Percentiles rank a stretch among this genome's conserved stretches.
These are phyloP conservation scores for Cinchona pubescens DNA, from an alignment of 257 asterid species.

Conservation along the genomic window DNA sequence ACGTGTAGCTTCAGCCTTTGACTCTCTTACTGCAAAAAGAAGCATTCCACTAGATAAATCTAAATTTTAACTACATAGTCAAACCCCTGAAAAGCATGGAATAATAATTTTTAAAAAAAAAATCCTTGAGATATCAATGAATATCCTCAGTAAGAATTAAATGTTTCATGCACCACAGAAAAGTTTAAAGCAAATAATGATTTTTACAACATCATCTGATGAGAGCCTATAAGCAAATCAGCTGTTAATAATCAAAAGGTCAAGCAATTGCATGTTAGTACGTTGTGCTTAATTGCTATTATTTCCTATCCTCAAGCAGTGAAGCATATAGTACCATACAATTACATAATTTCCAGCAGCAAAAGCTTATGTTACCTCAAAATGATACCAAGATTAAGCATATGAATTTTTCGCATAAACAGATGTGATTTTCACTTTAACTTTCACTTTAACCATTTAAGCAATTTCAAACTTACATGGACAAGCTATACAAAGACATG, in stretches of 20 bases:
- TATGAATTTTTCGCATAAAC: neutral
- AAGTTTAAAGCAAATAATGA: neutral
- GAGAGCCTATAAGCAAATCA: neutral
- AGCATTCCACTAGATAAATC: constrained; percentile 10
- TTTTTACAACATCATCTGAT: neutral
- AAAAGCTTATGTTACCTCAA: neutral
- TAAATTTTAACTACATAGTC: neutral
- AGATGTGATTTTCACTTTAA: neutral
- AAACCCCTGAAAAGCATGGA: neutral
- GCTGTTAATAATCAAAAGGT: neutral
- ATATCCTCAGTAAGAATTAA: neutral
- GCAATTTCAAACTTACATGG: neutral
- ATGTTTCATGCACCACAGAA: neutral
- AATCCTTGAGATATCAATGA: neutral
- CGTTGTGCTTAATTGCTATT: neutral
- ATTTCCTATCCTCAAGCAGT: neutral
- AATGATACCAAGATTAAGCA: neutral
- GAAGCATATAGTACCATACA: neutral
- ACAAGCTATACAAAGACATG: neutral
- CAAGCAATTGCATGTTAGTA: no score
- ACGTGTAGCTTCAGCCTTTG: constrained; percentile 48
- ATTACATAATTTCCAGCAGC: neutral
- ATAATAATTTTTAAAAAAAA: no score
- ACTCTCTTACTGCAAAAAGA: constrained; percentile 54
- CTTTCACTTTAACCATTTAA: neutral